A percentile compares a stretch with the other conserved stretches of the same genome.
Conservation (phyloP, 805 yeast species). For the Ascoidea tarda region DNA sequence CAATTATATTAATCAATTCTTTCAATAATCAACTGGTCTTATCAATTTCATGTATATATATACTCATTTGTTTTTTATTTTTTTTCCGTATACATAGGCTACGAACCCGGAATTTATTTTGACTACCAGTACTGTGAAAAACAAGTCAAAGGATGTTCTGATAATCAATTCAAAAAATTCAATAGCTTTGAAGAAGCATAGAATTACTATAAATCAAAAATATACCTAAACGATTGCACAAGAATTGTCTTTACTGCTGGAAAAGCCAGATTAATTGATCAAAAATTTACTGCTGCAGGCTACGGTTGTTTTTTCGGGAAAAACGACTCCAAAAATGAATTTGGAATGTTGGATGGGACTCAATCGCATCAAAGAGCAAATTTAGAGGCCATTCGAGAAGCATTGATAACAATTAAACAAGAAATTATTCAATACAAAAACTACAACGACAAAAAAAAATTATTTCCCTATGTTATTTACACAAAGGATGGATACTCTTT, state of each 20-base stretch:
- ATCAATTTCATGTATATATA: too few relatives aligned
- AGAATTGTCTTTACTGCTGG: conserved; percentile 60
- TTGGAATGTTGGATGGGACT: conserved; percentile 30
- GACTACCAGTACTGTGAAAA: conserved; percentile 44
- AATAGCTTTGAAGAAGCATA: conserved; percentile 31
- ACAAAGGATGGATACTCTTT: conserved; percentile 65
- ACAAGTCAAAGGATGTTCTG: conserved; percentile 40
- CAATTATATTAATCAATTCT: too few relatives aligned
- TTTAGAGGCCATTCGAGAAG: conserved; percentile 47
- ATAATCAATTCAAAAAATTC: conserved; percentile 48
- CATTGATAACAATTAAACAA: conserved; percentile 26
- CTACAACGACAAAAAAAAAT: conserved; percentile 10
- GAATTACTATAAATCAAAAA: conserved; percentile 12
- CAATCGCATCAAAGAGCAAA: conserved; percentile 82
- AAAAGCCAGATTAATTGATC: conserved; percentile 51
- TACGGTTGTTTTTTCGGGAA: conserved; percentile 64
- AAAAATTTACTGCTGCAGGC: conserved; percentile 34
- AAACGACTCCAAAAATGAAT: conserved; percentile 36
- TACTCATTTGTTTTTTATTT: too few relatives aligned
- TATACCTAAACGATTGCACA: background rate
- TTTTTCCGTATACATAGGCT: too few relatives aligned
- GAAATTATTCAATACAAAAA: conserved; percentile 16
- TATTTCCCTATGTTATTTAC: conserved; percentile 26
- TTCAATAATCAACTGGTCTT: too few relatives aligned
- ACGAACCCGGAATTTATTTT: conserved; percentile 35